Evolutionary conservation across 192 early-diverging fungal species (phyloP), one percentile per base, ranked within the genome.

Genomic region (Coemansia javaensis): DNA sequence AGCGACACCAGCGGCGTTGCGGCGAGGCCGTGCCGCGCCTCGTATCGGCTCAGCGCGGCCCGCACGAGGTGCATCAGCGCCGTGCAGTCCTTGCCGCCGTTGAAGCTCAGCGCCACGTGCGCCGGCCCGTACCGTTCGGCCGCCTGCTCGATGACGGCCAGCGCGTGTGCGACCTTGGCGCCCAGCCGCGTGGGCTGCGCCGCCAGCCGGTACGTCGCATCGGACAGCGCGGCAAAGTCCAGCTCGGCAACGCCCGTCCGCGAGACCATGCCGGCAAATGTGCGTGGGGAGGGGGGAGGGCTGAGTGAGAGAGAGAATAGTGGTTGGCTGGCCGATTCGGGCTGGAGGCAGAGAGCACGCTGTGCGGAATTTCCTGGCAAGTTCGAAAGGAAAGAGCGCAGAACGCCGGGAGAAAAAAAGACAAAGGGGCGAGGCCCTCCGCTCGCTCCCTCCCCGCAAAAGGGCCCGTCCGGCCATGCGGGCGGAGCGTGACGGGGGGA

Each of bases 41-140:
- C 50, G 44, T 51, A 50, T 37, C 66, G 66, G 56, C 74, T 59
- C 23, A 86, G 63, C 2, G 85, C 90, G 14, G 86, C 85, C 5
- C 79, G 68, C 20, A 86, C 79, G 22, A 95, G 56, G 56, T 91
- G 86, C 33, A 98, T 74, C 33, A 98, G 66, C 10, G 93, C 89
- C 2, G 93, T 94, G 68, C 95, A 96, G 61, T 98, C 95, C 64
- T 98, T 98, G 14, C 95, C 95, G 8, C 95, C 95, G 57, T 98
- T 98, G 53, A 96, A 98, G 40, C 85, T 86, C 32, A 98, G 67
- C 5, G 86, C 81, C 10, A 94, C 40, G 6, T 74, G 69, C 0
- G 79, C 63, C 15, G 72, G 56, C 59, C 71, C 66, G 44, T 81
- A 79, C 40, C 46, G 56, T 22, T 66, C 57, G 12, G 73, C 47